A percentile compares a stretch with the other conserved stretches of the same genome.
Evolutionary conservation across 768 basidiomycete genomes (phyloP).

Genomic region (Boletus reticuloceps): DNA sequence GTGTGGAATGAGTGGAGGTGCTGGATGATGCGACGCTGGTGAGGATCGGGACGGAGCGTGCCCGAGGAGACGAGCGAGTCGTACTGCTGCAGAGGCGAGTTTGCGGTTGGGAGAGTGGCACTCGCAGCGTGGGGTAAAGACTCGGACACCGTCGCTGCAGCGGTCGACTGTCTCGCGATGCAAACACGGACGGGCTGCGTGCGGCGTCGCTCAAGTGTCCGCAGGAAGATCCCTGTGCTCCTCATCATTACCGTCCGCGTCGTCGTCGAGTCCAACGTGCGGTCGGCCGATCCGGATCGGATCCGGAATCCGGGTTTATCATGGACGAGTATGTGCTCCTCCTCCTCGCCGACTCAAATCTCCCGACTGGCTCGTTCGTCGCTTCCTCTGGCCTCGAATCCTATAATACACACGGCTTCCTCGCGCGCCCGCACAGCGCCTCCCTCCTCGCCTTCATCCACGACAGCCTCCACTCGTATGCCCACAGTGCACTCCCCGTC

Average conservation of each 20-base stretch:
- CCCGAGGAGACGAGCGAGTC: slow-evolving; percentile 48
- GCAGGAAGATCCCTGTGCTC: background rate
- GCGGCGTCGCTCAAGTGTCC: background rate
- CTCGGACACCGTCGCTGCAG: background rate
- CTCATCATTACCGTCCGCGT: slow-evolving; percentile 6
- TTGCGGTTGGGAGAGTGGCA: background rate
- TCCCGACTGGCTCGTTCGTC: slow-evolving; percentile 96
- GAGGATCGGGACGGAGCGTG: slow-evolving; percentile 67
- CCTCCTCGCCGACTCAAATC: slow-evolving; percentile 85
- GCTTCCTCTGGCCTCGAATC: slow-evolving; percentile 94
- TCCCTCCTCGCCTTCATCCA: slow-evolving; percentile 57
- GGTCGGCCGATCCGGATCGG: background rate
- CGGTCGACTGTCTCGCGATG: slow-evolving; percentile 14
- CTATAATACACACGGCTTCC: slow-evolving; percentile 82
- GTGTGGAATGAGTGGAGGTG: slow-evolving; percentile 80
- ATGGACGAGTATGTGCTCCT: slow-evolving; percentile 62
- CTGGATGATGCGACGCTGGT: slow-evolving; percentile 82
- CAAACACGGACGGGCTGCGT: background rate
- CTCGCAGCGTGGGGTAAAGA: background rate
- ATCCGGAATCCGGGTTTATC: background rate
- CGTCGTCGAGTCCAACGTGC: background rate
- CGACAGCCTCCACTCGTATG: slow-evolving; percentile 76
- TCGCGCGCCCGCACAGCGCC: slow-evolving; percentile 23
- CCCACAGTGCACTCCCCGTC: slow-evolving; percentile 73
- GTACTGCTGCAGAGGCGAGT: slow-evolving; percentile 38